Evolutionary conservation across 1,284 basidiomycete species (phyloP), one percentile per base, ranked within the genome.

Genomic region (Fomitiporia mediterranea): DNA sequence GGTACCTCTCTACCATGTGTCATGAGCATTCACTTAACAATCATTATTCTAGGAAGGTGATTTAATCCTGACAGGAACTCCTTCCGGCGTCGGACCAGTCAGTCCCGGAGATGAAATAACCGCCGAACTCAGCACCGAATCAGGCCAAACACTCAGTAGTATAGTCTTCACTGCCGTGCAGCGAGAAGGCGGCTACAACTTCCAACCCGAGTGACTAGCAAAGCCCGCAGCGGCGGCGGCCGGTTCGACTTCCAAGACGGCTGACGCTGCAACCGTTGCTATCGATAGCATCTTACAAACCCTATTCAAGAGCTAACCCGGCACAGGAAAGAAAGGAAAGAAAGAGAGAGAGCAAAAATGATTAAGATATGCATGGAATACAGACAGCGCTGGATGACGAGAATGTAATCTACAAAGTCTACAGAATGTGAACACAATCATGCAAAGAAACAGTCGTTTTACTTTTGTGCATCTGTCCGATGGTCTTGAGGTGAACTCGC

Each of bases 1-100:
- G 78, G 91, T 87, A 40, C 64, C 84, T 23, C n/a, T 2, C 11
- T 67, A 13, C 43, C 11, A 43, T 25, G 7, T 13, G 34, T 48
- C 30, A 7, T 27, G 4, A 2, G n/a, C n/a, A n/a, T n/a, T n/a
- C n/a, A n/a, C n/a, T n/a, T n/a, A n/a, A n/a, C n/a, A n/a, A n/a
- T n/a, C n/a, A n/a, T n/a, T n/a, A n/a, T n/a, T 55, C 49, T 64
- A 92, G 89, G 91, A 94, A 69, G 91, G 91, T n/a, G 92, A 95
- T 64, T 72, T 94, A 13, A 74, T 95, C 56, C 75, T 95, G 25
- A 95, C 92, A 1, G 91, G 92, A 13, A 98, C 95, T 2, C 96
- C 96, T 0, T 81, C 86, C 0, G 96, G 96, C 28, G 94, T 98
- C 1, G 92, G 94, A 11, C 82, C 84, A 3, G 70, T 98, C 55